Conservation (phyloP, 148 eudicot genomes). For the Oxyria digyna region DNA sequence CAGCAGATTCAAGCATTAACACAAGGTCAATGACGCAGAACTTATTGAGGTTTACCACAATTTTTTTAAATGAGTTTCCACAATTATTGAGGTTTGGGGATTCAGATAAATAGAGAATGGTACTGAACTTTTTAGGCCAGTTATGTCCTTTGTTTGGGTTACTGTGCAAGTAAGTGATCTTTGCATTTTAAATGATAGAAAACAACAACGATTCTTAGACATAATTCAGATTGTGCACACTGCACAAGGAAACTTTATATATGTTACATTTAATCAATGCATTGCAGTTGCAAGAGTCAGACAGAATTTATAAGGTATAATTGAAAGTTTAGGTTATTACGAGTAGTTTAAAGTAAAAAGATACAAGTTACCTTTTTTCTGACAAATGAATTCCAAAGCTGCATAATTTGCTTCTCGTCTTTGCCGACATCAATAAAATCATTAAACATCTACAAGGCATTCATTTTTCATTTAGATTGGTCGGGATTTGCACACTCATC, state of each 20-base stretch:
- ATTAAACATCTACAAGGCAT: slow-evolving; percentile 67
- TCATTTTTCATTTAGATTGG: neutral
- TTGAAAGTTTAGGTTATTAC: too few relatives aligned
- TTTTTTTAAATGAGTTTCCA: too few relatives aligned
- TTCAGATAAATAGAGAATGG: too few relatives aligned
- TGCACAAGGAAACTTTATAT: neutral
- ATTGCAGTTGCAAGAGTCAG: neutral
- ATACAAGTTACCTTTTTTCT: slow-evolving; percentile 57
- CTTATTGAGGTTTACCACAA: too few relatives aligned
- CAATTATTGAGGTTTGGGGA: too few relatives aligned
- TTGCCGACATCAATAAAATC: slow-evolving; percentile 93
- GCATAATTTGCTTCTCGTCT: slow-evolving; percentile 93
- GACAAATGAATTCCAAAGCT: slow-evolving; percentile 98
- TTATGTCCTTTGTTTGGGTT: too few relatives aligned
- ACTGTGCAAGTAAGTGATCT: neutral
- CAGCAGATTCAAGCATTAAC: neutral
- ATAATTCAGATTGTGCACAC: too few relatives aligned
- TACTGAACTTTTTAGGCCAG: too few relatives aligned
- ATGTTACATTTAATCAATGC: neutral
- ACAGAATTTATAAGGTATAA: neutral
- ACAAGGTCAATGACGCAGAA: too few relatives aligned
- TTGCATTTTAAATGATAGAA: neutral
- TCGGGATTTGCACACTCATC: too few relatives aligned
- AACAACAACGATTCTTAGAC: too few relatives aligned
- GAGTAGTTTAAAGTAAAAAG: too few relatives aligned